phyloP scores from a whole-genome alignment of 192 early-diverging fungal species.

The Coemansia sp. region DNA sequence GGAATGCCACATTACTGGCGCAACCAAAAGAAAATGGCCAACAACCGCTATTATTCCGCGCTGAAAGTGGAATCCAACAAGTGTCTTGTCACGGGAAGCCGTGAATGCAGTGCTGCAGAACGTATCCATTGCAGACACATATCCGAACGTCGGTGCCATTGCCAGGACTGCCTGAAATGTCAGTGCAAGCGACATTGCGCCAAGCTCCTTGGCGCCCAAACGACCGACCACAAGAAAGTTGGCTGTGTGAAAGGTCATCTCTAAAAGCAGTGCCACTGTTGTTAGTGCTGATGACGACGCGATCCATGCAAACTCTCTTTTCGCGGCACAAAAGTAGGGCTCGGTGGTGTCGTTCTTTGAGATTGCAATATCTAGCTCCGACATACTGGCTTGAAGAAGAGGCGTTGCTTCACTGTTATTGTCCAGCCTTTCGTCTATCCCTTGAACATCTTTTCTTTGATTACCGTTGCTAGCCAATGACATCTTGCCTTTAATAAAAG shows the following conservation, averaged over 20 bases:
- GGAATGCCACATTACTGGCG: slow-evolving; percentile 21
- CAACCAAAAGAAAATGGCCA: slow-evolving; percentile 3
- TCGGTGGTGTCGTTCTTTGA: slow-evolving; percentile 26
- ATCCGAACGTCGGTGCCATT: slow-evolving; percentile 8
- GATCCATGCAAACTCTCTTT: slow-evolving; percentile 28
- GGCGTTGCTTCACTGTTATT: slow-evolving; percentile 20
- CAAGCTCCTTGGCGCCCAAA: slow-evolving; percentile 6
- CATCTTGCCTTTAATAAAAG: too few relatives aligned
- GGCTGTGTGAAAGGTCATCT: neutral
- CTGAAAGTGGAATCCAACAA: slow-evolving; percentile 18
- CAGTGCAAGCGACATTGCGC: slow-evolving; percentile 11
- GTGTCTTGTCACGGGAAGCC: slow-evolving; percentile 11
- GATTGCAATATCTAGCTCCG: slow-evolving; percentile 22
- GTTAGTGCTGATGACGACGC: slow-evolving; percentile 25
- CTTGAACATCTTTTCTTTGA: neutral
- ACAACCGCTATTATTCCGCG: slow-evolving; percentile 19
- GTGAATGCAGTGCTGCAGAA: slow-evolving; percentile 23
- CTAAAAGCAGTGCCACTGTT: slow-evolving; percentile 6
- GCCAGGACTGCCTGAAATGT: slow-evolving; percentile 1
- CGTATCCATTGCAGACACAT: slow-evolving; percentile 16
- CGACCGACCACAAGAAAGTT: neutral
- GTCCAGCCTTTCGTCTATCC: neutral
- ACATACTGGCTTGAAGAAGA: slow-evolving; percentile 19
- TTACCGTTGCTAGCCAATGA: neutral
- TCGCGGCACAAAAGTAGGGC: slow-evolving; percentile 18